Base-by-base conservation (phyloP, 371 early-diverging fungal species). In the Dichotomocladium elegans region DNA sequence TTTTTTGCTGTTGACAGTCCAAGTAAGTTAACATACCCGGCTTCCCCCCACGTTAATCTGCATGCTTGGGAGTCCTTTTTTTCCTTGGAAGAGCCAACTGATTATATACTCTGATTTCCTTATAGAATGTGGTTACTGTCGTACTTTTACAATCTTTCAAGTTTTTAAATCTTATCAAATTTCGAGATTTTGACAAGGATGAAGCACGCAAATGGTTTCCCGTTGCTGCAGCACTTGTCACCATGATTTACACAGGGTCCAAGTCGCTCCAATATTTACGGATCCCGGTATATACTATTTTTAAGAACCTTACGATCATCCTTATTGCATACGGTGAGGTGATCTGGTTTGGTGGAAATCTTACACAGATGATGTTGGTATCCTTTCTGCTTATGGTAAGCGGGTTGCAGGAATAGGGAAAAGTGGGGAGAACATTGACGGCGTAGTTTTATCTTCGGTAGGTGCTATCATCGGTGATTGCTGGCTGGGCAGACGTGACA, bases 301-400 rank as follows among this genome's bases (percentile, higher is more conserved):
- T 99, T 77, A 99, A 99, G 80, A 99, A 99, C 78, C 61, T 95
- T 59, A 95, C 96, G 26, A 98, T 99, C 59, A 95, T 98, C 57
- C 66, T 97, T 30, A 92, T 96, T 61, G 99, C 99, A 3, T 90
- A 95, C 55, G 92, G 93, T 26, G 99, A 99, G 67, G 82, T 82
- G 9, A 63, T 82, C 28, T 87, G 91, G 73, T 93, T 93, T 67
- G 80, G 80, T 10, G 92, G 90, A 31, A 68, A 75, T 6, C 89
- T 94, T 6, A 86, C 90, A 1, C 77, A 75, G 52, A 53, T 91
- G 53, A 92, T 95, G 82, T 64, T 92, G 40, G 53, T 85, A 1
- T 87, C 93, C 21, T 99, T 99, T 76, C 48, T 72, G 8, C 69
- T 99, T 50, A 97, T 99, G 90, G 93, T 81, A 68, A 60, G 48